Base-by-base conservation (phyloP, 2,329 filamentous ascomycete species). In the Paracamarosporium sp. region DNA sequence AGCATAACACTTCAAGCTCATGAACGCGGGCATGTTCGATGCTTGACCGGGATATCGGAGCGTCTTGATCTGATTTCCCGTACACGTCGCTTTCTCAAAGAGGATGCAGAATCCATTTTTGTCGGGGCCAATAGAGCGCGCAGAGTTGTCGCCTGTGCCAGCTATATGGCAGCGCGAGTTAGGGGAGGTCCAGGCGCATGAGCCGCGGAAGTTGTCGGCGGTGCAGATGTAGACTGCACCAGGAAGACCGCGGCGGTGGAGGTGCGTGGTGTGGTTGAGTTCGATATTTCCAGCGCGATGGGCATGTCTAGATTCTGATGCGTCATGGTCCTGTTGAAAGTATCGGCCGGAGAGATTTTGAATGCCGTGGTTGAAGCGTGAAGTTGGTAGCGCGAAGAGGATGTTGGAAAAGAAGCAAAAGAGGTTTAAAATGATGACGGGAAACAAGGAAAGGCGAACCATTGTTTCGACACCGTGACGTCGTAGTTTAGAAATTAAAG, bases 171-270 rank as follows among this genome's bases (percentile, higher is more conserved):
- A 75, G 35, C 57, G 50, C 12, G 59, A 59, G 7, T 59, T 60
- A 15, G 70, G 70, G 1, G 60, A 41, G 1, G 60, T 64, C 73
- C 73, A 76, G 47, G 60, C 64, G 56, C 73, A 76, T 55, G 63
- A 36, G 13, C 69, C 70, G 12, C 57, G 47, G 48, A 75, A 76
- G 38, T 74, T 67, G 27, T 57, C 40, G 11, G 45, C 56, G 6
- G 65, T 65, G 61, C 73, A 76, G 12, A 69, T 68, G 61, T 75
- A 76, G 20, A 74, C 69, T 22, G 71, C 73, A 24, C 73, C 73
- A 17, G 73, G 69, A 22, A 75, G 72, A n/a, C 71, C 72, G 33
- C 72, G 72, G 9, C 63, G 64, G 17, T 65, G 60, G 17, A 72
- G 53, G 28, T 60, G n/a, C 56, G 63, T 15, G 48, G 57, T 13